A percentile compares a stretch with the other conserved stretches of the same genome.
Conservation (phyloP, 352 stramenopile genomes). For the Blastocystis sp. region DNA sequence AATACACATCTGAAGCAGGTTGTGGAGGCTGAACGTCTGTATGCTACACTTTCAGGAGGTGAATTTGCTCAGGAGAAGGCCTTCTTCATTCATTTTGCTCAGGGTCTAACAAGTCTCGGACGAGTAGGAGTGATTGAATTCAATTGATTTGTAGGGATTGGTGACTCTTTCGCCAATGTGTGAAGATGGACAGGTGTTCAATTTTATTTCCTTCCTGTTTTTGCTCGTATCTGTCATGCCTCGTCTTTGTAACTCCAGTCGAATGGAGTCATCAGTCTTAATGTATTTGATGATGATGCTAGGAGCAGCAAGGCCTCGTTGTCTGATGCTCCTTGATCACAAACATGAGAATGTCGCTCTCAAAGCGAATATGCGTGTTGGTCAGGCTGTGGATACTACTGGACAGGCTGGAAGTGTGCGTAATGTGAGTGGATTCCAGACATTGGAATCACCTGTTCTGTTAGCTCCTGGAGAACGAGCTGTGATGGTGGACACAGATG, state of each 20-base stretch:
- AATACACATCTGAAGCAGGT: constrained; percentile 48
- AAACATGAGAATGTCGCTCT: constrained; percentile 34
- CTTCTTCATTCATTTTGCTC: constrained; percentile 39
- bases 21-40: constrained; percentile 38
- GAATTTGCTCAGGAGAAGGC: constrained; percentile 26
- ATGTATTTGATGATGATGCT: constrained; percentile 53
- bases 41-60: neutral
- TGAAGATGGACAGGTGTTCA: constrained; percentile 9
- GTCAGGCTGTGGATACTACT: constrained; percentile 55
- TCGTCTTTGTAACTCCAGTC: constrained; percentile 19
- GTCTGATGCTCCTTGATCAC: constrained; percentile 47
- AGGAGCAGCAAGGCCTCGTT: constrained; percentile 30
- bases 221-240: constrained; percentile 17
- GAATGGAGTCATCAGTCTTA: neutral
- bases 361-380: constrained; percentile 44
- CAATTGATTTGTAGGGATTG: constrained; percentile 6
- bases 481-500: constrained; percentile 40
- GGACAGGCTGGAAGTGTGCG: constrained; percentile 43
- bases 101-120: constrained; percentile 22
- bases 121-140: neutral
- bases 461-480: constrained; percentile 47
- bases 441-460: constrained; percentile 40
- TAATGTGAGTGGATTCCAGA: constrained; percentile 60
- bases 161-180: constrained; percentile 1
- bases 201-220: constrained; percentile 4